Base-by-base conservation (phyloP, 2,329 filamentous ascomycete species). In the Fulvia fulva region DNA sequence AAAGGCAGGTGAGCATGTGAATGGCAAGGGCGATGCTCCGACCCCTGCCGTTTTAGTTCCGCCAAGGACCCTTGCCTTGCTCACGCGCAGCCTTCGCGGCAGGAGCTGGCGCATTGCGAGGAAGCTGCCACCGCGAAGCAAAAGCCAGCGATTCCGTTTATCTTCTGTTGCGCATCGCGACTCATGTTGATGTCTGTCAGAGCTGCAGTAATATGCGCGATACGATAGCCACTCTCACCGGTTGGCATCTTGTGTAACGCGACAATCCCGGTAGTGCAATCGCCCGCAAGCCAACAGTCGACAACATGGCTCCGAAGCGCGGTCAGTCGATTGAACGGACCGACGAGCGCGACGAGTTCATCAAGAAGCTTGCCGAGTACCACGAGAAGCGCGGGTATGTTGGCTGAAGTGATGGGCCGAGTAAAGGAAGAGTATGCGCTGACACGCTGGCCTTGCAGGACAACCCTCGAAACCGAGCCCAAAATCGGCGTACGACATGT, bases 401-500 rank as follows among this genome's bases (percentile, higher is more conserved):
- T 60, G 14, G 37, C 41, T 50, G 30, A 28, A 37, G 41, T 60
- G 28, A 56, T 23, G 5, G 19, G 32, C 22, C 5, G 25, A 14
- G 2, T 28, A 8, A 22, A 3, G 14, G 16, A n/a, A 25, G 23
- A 21, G 52, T 49, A 52, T n/a, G 54, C 46, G 61, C 65, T 67
- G 65, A 69, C 64, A 46, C 56, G 56, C 55, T 62, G 63, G 60
- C 64, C 57, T 41, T 53, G 58, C 68, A 83, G 81, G 55, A 95
- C 90, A 7, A 77, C 80, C 57, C 85, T 96, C 65, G 91, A 95
- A 61, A 81, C 87, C 28, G 88, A 92, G 72, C 91, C 91, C 53
- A 91, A 90, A 76, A 85, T 95, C 67, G 90, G 89, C 60, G 82
- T 83, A 65, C 86, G 86, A 60, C 86, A 88, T 63, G 82, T 96